Evolutionary conservation across 768 basidiomycete genomes (phyloP).

Genomic region (Amanita rubescens): DNA sequence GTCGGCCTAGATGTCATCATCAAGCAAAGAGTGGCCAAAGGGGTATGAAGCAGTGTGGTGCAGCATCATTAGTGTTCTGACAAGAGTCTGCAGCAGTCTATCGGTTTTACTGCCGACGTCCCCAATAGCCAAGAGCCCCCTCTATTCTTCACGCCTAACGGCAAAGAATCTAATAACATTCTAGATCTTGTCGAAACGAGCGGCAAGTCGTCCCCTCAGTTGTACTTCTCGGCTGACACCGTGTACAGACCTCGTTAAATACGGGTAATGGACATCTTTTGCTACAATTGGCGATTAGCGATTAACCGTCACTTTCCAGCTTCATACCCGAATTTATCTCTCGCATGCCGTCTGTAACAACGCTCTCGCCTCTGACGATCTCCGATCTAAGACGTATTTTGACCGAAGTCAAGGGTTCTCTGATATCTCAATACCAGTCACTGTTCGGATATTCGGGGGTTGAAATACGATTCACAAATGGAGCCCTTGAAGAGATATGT

Average conservation of each 20-base stretch:
- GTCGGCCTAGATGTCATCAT: slow-evolving; percentile 85
- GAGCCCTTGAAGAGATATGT: slow-evolving; percentile 78
- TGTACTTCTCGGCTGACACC: not conserved
- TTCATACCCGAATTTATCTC: slow-evolving; percentile 96
- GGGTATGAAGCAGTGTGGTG: slow-evolving; percentile 42
- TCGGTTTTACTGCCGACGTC: slow-evolving; percentile 62
- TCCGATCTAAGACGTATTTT: slow-evolving; percentile 84
- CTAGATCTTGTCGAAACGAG: slow-evolving; percentile 67
- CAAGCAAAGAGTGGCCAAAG: slow-evolving; percentile 73
- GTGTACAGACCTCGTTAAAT: slow-evolving; percentile 68
- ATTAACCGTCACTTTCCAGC: slow-evolving; percentile 26
- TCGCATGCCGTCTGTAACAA: slow-evolving; percentile 86
- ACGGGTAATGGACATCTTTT: slow-evolving; percentile 42
- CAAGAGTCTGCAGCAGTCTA: slow-evolving; percentile 48
- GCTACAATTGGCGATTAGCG: not conserved
- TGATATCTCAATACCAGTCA: slow-evolving; percentile 84
- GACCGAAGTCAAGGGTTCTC: slow-evolving; percentile 86
- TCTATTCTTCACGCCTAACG: slow-evolving; percentile 78
- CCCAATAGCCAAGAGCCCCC: slow-evolving; percentile 31
- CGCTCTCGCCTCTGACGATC: slow-evolving; percentile 71
- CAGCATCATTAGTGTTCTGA: slow-evolving; percentile 4
- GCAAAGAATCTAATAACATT: slow-evolving; percentile 41
- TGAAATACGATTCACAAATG: slow-evolving; percentile 80
- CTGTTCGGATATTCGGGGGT: slow-evolving; percentile 80
- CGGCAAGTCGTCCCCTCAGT: slow-evolving; percentile 32